phyloP scores from a whole-genome alignment of 1,139 yeast species.

The Citeromyces hawaiiensis region DNA sequence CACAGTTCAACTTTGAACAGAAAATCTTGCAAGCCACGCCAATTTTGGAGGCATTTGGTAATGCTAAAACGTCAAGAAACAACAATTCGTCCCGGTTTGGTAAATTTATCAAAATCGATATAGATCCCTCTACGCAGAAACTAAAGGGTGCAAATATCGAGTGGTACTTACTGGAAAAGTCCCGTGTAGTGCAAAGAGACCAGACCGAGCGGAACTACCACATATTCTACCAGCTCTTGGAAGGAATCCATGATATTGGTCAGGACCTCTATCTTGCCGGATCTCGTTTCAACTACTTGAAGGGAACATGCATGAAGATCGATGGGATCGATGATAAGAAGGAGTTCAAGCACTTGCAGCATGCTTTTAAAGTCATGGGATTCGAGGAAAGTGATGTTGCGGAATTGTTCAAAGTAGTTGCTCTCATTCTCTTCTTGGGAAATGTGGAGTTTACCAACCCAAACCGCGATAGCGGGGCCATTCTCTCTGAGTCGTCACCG shows the following conservation, averaged over 20 bases:
- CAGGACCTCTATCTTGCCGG: conserved; percentile 35
- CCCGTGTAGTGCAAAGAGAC: conserved; percentile 80
- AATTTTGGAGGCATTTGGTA: conserved; percentile 90
- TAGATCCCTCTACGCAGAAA: conserved; percentile 39
- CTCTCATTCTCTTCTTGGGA: conserved; percentile 77
- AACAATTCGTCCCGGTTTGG: conserved; percentile 96
- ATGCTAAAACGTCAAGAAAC: conserved; percentile 90
- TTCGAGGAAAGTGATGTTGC: conserved; percentile 41
- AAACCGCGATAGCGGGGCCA: conserved; percentile 71
- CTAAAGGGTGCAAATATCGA: conserved; percentile 87
- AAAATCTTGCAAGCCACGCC: conserved; percentile 93
- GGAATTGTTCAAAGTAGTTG: conserved; percentile 52
- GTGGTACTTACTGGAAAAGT: conserved; percentile 87
- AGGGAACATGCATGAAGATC: conserved; percentile 26
- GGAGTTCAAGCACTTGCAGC: conserved; percentile 47
- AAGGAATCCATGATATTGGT: conserved; percentile 44
- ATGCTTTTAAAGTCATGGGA: conserved; percentile 68
- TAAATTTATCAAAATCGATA: conserved; percentile 82
- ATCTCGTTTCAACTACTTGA: conserved; percentile 45
- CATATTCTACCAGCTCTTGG: conserved; percentile 74
- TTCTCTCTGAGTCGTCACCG: conserved; percentile 42
- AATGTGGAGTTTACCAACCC: conserved; percentile 58
- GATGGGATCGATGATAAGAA: conserved; percentile 64
- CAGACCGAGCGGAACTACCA: conserved; percentile 80
- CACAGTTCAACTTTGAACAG: conserved; percentile 41